Evolutionary conservation across 257 asterid genomes (phyloP).

Genomic region (Lithospermum erythrorhizon): DNA sequence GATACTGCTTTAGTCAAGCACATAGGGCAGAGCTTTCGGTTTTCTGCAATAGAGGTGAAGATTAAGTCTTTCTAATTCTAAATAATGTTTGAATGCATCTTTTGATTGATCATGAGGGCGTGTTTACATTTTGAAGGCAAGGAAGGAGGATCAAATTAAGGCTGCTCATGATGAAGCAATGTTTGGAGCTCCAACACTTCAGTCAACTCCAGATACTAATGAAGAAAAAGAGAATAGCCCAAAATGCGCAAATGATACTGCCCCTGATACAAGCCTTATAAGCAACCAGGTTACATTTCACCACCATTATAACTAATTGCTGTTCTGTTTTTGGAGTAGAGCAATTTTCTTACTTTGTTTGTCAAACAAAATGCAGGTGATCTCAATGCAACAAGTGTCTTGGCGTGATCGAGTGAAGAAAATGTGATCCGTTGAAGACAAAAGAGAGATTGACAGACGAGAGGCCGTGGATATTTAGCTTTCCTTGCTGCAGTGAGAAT

Average conservation of each 20-base stretch:
- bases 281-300: slow-evolving; percentile 57
- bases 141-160: slow-evolving; percentile 55
- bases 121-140: slow-evolving; percentile 30
- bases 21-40: slow-evolving; percentile 83
- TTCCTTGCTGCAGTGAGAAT: background rate
- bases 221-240: slow-evolving; percentile 16
- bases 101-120: slow-evolving; percentile 1
- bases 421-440: slow-evolving; percentile 15
- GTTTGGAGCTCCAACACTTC: slow-evolving; percentile 59
- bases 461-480: background rate
- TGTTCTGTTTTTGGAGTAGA: background rate
- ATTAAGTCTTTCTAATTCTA: slow-evolving; percentile 1
- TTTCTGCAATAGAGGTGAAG: slow-evolving; percentile 60
- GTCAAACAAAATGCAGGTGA: slow-evolving; percentile 32
- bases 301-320: background rate
- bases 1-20: slow-evolving; percentile 63
- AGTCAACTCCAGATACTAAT: slow-evolving; percentile 26
- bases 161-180: slow-evolving; percentile 80
- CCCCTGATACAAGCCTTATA: slow-evolving; percentile 32
- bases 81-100: background rate
- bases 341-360: background rate
- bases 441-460: background rate
- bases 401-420: slow-evolving; percentile 74
- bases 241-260: slow-evolving; percentile 21
- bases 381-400: slow-evolving; percentile 50